phyloP scores from a whole-genome alignment of 2,329 filamentous ascomycete species.

The Plenodomus biglobosus region DNA sequence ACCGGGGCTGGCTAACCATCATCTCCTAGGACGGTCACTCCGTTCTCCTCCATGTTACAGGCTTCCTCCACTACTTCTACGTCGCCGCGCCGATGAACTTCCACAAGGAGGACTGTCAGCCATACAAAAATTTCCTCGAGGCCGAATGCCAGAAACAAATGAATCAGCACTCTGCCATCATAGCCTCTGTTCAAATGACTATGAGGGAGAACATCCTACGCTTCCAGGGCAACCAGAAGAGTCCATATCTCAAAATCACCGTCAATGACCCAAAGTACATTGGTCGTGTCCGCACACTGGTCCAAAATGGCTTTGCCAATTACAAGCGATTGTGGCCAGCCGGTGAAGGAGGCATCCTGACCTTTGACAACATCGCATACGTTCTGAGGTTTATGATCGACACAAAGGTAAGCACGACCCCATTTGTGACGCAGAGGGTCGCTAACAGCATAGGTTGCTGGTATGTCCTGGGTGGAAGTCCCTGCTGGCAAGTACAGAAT shows the following conservation, averaged over 20 bases:
- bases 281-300: constrained; percentile 69
- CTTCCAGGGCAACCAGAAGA: constrained; percentile 90
- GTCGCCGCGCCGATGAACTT: constrained; percentile 85
- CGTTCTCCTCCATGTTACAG: constrained; percentile 89
- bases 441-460: constrained; percentile 58
- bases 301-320: constrained; percentile 77
- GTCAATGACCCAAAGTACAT: constrained; percentile 88
- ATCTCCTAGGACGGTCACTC: constrained; percentile 70
- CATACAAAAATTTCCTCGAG: constrained; percentile 81
- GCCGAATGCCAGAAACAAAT: constrained; percentile 62
- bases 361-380: constrained; percentile 96
- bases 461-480: constrained; percentile 97
- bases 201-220: constrained; percentile 90
- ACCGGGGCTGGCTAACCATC: constrained; percentile 12
- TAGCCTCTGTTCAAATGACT: constrained; percentile 78
- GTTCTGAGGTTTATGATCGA: constrained; percentile 98
- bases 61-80: constrained; percentile 96
- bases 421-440: background rate
- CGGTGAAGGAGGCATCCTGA: constrained; percentile 70
- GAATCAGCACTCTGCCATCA: constrained; percentile 65
- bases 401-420: constrained; percentile 57
- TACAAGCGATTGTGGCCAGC: constrained; percentile 84
- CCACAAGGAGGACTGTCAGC: constrained; percentile 71
- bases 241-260: constrained; percentile 89
- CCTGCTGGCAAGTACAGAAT: constrained; percentile 73